A percentile compares a stretch with the other conserved stretches of the same genome.
Conservation (phyloP, 2,329 filamentous ascomycete genomes). For the Cordyceps militaris region DNA sequence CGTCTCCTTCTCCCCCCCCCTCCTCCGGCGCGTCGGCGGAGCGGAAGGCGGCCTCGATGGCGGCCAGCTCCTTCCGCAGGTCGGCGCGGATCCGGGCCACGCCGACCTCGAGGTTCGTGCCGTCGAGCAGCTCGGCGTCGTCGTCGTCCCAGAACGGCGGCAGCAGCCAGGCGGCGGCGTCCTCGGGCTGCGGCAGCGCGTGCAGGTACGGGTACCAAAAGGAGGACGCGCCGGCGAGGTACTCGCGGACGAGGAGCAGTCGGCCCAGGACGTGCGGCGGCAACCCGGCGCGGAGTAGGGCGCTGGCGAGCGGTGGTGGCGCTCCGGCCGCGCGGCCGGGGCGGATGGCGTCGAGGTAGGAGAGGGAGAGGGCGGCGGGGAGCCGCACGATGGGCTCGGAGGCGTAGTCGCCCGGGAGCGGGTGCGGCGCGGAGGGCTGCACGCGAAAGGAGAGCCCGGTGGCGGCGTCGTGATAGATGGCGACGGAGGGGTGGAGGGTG, state of each 20-base stretch:
- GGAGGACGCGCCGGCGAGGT: conserved; percentile 48
- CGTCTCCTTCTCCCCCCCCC: conserved; percentile 13
- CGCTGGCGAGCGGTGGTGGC: conserved; percentile 54
- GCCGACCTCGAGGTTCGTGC: conserved; percentile 46
- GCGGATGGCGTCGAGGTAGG: conserved; percentile 49
- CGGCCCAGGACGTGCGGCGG: conserved; percentile 55
- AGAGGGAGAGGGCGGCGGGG: conserved; percentile 47
- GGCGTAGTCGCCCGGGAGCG: conserved; percentile 16
- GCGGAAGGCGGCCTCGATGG: conserved; percentile 32
- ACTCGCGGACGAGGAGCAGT: conserved; percentile 64
- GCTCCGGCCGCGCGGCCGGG: conserved; percentile 51
- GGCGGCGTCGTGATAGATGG: conserved; percentile 43
- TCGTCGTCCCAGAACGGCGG: conserved; percentile 50
- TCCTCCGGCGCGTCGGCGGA: background rate
- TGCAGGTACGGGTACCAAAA: conserved; percentile 64
- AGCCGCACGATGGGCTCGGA: conserved; percentile 44
- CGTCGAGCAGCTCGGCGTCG: conserved; percentile 50
- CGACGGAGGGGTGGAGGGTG: conserved; percentile 41
- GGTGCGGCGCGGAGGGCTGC: conserved; percentile 20
- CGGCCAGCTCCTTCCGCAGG: conserved; percentile 39
- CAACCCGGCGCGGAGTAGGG: conserved; percentile 52
- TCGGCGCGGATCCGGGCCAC: conserved; percentile 40
- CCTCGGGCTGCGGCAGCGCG: conserved; percentile 53
- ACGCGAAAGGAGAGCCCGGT: conserved; percentile 51
- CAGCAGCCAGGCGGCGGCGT: conserved; percentile 25